Conservation (phyloP, 345 rosid species). For the Syzygium grande region DNA sequence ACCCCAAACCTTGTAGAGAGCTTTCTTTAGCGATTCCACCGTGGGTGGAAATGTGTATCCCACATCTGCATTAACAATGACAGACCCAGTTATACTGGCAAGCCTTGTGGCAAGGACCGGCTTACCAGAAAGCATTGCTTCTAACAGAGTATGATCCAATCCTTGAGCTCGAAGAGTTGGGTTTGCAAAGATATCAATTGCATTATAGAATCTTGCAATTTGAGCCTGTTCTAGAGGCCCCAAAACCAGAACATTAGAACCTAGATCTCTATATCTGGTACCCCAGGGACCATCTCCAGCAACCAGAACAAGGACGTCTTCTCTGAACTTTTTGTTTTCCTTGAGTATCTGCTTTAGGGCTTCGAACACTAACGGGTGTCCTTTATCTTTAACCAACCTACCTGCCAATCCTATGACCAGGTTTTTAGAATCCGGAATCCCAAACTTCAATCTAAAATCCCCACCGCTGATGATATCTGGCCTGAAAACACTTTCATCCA, state of each 20-base stretch:
- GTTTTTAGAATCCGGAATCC: conserved; percentile 28
- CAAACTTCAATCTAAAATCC: conserved; percentile 41
- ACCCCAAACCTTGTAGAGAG: conserved; percentile 38
- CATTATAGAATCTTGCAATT: conserved; percentile 71
- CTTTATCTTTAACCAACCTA: conserved; percentile 86
- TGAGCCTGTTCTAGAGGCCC: conserved; percentile 75
- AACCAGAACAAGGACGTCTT: conserved; percentile 43
- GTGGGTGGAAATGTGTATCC: conserved; percentile 77
- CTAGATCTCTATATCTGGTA: conserved; percentile 64
- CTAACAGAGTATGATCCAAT: conserved; percentile 78
- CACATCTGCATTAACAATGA: conserved; percentile 39
- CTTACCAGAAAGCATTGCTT: conserved; percentile 82
- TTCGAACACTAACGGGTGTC: conserved; percentile 72
- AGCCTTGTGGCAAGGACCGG: conserved; percentile 75
- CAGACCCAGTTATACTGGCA: conserved; percentile 84
- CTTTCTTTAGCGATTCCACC: conserved; percentile 49
- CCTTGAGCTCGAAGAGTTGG: conserved; percentile 93
- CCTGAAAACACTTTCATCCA: conserved; percentile 61
- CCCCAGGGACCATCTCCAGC: conserved; percentile 98
- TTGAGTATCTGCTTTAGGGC: conserved; percentile 54
- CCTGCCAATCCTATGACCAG: conserved; percentile 80
- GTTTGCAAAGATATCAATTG: conserved; percentile 77
- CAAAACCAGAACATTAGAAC: conserved; percentile 50
- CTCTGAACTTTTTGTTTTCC: conserved; percentile 43
- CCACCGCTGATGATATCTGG: conserved; percentile 40